These are phyloP conservation scores for Trametes cinnabarina DNA, from an alignment of 768 basidiomycete species.

Conservation along the genomic window DNA sequence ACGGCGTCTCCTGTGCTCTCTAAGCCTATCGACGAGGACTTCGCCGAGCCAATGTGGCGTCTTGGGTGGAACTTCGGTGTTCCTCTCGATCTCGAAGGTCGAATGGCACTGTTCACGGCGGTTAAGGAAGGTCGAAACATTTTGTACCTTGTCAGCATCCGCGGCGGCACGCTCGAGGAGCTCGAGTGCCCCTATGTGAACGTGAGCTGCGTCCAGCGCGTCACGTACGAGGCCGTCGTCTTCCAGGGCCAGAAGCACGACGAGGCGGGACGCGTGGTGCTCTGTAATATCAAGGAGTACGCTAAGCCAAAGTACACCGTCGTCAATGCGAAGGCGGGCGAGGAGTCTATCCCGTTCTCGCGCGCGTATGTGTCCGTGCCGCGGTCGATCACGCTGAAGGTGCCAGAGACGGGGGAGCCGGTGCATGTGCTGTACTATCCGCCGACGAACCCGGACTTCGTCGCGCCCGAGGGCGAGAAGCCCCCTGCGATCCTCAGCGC, in stretches of 20 bases:
- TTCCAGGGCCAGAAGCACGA: conserved; percentile 46
- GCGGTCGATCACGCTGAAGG: conserved; percentile 44
- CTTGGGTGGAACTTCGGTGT: conserved; percentile 50
- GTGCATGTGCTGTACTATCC: conserved; percentile 66
- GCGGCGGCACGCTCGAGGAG: conserved; percentile 27
- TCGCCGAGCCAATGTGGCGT: conserved; percentile 55
- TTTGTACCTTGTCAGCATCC: conserved; percentile 34
- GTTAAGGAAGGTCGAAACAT: conserved; percentile 34
- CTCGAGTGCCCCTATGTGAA: conserved; percentile 45
- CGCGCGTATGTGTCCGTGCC: conserved; percentile 46
- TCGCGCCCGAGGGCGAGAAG: conserved; percentile 46
- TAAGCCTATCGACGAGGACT: conserved; percentile 50
- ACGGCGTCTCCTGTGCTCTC: conserved; percentile 40
- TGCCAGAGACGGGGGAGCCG: conserved; percentile 35
- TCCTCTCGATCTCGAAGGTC: conserved; percentile 37
- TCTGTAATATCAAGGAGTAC: conserved; percentile 30
- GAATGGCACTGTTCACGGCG: conserved; percentile 32
- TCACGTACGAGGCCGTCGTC: conserved; percentile 35
- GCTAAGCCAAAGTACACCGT: conserved; percentile 25
- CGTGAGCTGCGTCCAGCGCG: conserved; percentile 36
- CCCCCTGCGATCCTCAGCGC: conserved; percentile 66
- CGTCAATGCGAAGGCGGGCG: conserved; percentile 26
- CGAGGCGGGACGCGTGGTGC: conserved; percentile 37
- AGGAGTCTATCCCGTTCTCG: conserved; percentile 24
- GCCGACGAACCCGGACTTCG: conserved; percentile 65